phyloP scores from a whole-genome alignment of 345 rosid species.

The Crucihimalaya himalaica region DNA sequence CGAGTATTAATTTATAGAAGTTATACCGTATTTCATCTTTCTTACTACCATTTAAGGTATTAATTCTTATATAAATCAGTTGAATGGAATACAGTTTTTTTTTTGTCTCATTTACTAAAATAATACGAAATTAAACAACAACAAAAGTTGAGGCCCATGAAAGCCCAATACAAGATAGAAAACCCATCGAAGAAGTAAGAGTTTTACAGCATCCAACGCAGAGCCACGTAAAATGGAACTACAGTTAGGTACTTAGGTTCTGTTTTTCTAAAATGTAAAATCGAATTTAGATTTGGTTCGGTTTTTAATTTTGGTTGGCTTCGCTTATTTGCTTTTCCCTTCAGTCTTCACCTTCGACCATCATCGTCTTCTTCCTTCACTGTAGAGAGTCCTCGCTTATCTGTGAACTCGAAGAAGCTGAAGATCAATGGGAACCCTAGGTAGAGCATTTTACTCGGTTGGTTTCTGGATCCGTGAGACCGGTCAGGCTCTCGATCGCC shows the following conservation, averaged over 20 bases:
- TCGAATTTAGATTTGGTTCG: background rate
- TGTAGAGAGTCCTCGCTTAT: background rate
- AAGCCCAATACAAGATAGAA: too few species aligned
- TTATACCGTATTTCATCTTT: too few species aligned
- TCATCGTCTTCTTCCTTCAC: constrained; percentile 9
- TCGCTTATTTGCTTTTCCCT: background rate
- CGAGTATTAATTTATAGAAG: too few species aligned
- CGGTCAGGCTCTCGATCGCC: constrained; percentile 93
- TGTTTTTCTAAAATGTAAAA: background rate
- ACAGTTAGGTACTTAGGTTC: too few species aligned
- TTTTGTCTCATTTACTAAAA: too few species aligned
- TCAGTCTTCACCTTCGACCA: background rate
- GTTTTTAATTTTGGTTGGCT: background rate
- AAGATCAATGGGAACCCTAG: constrained; percentile 77
- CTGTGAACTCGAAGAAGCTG: constrained; percentile 7
- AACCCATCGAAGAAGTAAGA: too few species aligned
- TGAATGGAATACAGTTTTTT: too few species aligned
- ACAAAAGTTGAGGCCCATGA: too few species aligned
- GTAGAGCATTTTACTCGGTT: constrained; percentile 79
- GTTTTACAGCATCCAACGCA: too few species aligned
- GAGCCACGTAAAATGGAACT: too few species aligned
- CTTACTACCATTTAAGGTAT: too few species aligned
- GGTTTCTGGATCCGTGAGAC: constrained; percentile 98
- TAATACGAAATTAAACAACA: too few species aligned
- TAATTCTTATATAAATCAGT: background rate